phyloP scores from a whole-genome alignment of 208 protist genomes.

The Trypanosoma theileri region DNA sequence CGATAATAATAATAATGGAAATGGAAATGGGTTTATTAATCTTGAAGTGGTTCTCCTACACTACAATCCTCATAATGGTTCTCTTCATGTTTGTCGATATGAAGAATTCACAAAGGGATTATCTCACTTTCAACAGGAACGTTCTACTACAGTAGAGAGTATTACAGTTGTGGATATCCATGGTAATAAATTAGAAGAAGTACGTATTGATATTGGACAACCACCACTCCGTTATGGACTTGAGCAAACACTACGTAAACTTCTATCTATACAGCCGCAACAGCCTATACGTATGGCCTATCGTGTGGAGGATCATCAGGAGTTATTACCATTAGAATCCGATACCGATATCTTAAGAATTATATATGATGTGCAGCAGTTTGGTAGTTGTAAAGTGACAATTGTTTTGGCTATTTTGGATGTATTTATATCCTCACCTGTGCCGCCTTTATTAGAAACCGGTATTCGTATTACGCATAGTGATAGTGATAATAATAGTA shows the following conservation, averaged over 20 bases:
- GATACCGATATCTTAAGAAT: slow-evolving; percentile 31
- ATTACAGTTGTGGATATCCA: background rate
- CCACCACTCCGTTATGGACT: background rate
- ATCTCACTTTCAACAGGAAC: background rate
- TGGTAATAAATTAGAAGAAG: background rate
- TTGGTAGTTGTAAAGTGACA: slow-evolving; percentile 28
- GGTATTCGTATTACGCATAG: background rate
- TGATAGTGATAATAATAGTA: background rate
- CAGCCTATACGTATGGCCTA: background rate
- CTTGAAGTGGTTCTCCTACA: background rate
- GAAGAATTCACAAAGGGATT: background rate
- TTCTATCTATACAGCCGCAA: background rate
- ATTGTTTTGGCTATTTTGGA: slow-evolving; percentile 12
- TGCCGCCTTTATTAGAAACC: background rate
- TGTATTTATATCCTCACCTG: no score
- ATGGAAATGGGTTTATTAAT: background rate
- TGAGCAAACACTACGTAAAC: background rate
- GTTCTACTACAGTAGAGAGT: background rate
- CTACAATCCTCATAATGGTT: background rate
- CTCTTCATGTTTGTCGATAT: slow-evolving; percentile 2
- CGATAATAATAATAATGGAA: background rate
- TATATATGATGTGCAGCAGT: slow-evolving; percentile 21
- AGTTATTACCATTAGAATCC: slow-evolving; percentile 14
- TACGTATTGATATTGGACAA: background rate
- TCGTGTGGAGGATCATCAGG: slow-evolving; percentile 1